Evolutionary conservation across 192 early-diverging fungal species (phyloP).

Genomic region (Geranomyces variabilis): DNA sequence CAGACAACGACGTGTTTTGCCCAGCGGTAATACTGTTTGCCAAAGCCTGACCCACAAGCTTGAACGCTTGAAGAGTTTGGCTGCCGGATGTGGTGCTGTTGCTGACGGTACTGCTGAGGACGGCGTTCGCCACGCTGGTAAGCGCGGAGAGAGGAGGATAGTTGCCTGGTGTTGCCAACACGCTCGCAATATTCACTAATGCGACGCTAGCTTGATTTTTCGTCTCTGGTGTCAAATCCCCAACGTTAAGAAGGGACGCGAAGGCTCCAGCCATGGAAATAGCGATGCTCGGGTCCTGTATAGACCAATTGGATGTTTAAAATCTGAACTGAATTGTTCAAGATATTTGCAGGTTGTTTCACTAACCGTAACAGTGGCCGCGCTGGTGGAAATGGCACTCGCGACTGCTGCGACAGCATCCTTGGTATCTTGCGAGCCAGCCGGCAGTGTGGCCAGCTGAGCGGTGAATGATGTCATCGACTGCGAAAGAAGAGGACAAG

Average conservation of each 20-base stretch:
- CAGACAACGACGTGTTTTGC: not conserved
- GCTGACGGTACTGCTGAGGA: not conserved
- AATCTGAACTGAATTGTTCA: no score
- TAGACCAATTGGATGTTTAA: no score
- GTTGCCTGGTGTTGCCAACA: not conserved
- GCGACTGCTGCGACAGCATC: slow-evolving; percentile 6
- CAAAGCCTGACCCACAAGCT: not conserved
- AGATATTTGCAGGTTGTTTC: no score
- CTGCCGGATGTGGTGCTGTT: not conserved
- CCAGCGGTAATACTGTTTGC: not conserved
- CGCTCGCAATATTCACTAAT: not conserved
- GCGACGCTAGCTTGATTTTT: not conserved
- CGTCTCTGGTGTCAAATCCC: no score
- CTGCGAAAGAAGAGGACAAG: no score
- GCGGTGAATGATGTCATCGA: no score
- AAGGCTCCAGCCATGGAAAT: no score
- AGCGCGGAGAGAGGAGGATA: not conserved
- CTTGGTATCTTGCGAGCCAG: not conserved
- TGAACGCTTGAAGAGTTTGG: not conserved
- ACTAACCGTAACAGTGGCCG: slow-evolving; percentile 2
- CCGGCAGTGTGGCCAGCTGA: no score
- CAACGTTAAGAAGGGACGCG: no score
- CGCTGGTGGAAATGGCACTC: not conserved
- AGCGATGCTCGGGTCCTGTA: no score
- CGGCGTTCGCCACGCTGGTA: not conserved